phyloP scores from a whole-genome alignment of 1,284 basidiomycete species.

The Cutaneotrichosporon cavernicola region DNA sequence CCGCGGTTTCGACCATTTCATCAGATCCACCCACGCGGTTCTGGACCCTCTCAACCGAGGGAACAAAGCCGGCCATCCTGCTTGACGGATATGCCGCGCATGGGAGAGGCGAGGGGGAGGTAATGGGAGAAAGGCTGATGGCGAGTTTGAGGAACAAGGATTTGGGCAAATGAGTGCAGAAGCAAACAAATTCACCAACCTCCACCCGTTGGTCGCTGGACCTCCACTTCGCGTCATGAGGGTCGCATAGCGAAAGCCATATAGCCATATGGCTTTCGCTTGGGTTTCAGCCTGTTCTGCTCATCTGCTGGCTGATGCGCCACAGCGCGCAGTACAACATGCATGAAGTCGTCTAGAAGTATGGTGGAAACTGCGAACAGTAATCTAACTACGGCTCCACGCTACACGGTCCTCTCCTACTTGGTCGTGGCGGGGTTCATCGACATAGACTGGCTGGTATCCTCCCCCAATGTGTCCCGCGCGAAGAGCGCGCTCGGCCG shows the following conservation, averaged over 20 bases:
- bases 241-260: no score
- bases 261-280: no score
- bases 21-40: background rate
- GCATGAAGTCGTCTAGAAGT: background rate
- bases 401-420: background rate
- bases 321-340: background rate
- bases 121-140: background rate
- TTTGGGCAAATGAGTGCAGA: background rate
- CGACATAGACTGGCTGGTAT: slow-evolving; percentile 39
- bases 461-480: slow-evolving; percentile 8
- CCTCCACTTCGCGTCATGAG: background rate
- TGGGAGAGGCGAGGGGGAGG: background rate
- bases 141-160: no score
- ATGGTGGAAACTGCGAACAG: background rate
- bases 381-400: background rate
- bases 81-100: background rate
- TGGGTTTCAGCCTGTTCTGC: background rate
- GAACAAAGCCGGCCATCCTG: slow-evolving; percentile 6
- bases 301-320: background rate
- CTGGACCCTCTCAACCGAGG: slow-evolving; percentile 3
- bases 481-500: slow-evolving; percentile 41
- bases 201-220: background rate
- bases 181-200: background rate
- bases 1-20: background rate
- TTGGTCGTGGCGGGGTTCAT: slow-evolving; percentile 18